Evolutionary conservation across 2,329 filamentous ascomycete genomes (phyloP).

Genomic region (Neopestalotiopsis sp.): DNA sequence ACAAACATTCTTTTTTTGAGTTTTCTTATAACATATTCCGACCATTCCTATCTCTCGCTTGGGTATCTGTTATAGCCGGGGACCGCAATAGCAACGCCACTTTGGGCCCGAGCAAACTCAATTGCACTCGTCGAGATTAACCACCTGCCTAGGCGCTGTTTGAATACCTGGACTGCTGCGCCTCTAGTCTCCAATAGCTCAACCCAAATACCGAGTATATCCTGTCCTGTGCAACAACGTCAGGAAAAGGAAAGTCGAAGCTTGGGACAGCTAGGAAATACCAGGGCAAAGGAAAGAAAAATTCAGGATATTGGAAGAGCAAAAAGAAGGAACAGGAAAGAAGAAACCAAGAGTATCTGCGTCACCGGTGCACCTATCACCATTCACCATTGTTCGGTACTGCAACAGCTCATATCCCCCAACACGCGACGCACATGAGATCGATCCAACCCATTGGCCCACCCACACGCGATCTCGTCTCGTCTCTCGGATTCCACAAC

Average conservation of each 20-base stretch:
- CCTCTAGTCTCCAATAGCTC: neutral
- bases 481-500: neutral
- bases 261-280: neutral
- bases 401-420: neutral
- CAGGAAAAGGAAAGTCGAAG: slow-evolving; percentile 6
- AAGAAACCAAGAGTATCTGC: neutral
- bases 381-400: neutral
- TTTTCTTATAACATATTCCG: neutral
- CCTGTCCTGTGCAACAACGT: neutral
- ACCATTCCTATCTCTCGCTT: neutral
- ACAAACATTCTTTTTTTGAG: slow-evolving; percentile 3
- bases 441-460: slow-evolving; percentile 14
- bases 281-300: neutral
- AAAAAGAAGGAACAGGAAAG: no score
- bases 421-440: slow-evolving; percentile 17
- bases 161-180: no score
- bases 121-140: slow-evolving; percentile 8
- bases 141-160: neutral
- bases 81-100: slow-evolving; percentile 10
- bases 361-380: neutral
- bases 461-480: slow-evolving; percentile 11
- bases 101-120: slow-evolving; percentile 9
- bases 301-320: neutral
- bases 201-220: neutral
- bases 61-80: slow-evolving; percentile 12